Base-by-base conservation (phyloP, 2,329 filamentous ascomycete genomes). In the Pseudogymnoascus sp. region DNA sequence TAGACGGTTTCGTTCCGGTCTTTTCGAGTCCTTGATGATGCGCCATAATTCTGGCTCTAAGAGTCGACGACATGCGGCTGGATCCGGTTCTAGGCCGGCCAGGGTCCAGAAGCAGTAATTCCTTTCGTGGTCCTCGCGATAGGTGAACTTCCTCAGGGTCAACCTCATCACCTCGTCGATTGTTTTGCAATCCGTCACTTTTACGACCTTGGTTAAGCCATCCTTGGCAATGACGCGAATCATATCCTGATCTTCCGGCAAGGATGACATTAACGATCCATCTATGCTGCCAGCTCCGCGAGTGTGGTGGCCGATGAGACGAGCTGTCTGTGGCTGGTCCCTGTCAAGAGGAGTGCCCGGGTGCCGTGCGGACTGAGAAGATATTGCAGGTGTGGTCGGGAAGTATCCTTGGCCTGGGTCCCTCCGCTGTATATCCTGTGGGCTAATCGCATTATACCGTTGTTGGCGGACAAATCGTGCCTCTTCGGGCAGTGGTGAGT, bases 51-150 rank as follows among this genome's bases (percentile, higher is more conserved):
- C 94, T 4, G 86, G 87, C 70, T 99, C 94, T 35, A 88, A 87
- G 39, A 97, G 80, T 59, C 90, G 86, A 64, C 92, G 87, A 73
- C 91, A 95, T 71, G 92, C 86, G 59, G 82, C 84, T 30, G 91
- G 88, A 68, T 94, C 88, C 1, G 92, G 87, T 58, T 97, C 91
- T 39, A 91, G 79, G 60, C 92, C 93, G 67, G 91, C 88, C 63
- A 97, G 80, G 0, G 96, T 88, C 80, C 94, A 97, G 77, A 99
- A 97, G 78, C 92, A 97, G 77, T 96, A 97, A 71, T 95, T 96
- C 70, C 92, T 86, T 73, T 94, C 90, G 70, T 97, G 92, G 66
- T 93, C 90, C 72, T 96, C 92, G 22, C 92, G 90, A 30, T 96
- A 82, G 41, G 87, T 86, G 66, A 96, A 90, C 74, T 97, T 97